Percentiles rank a stretch among this genome's conserved stretches.
Evolutionary conservation across 139 green algal species (phyloP).

Genomic region (Chlorella sp.): DNA sequence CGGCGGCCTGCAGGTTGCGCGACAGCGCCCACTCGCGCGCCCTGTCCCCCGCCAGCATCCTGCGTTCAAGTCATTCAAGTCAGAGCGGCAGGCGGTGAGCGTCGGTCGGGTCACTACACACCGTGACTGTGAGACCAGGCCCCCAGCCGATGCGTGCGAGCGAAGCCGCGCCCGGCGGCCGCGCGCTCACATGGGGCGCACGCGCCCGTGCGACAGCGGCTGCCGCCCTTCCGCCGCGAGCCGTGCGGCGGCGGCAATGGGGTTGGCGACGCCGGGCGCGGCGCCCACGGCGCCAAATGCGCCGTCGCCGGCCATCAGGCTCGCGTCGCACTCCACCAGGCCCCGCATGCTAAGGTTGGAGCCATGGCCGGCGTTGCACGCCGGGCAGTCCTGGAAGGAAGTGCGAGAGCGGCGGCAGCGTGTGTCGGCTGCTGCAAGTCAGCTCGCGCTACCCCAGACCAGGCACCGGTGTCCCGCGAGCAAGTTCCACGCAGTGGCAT

Average conservation of each 20-base stretch:
- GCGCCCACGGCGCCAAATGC: slow-evolving; percentile 74
- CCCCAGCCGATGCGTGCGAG: no score
- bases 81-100: no score
- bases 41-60: slow-evolving; percentile 71
- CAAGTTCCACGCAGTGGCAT: no score
- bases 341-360: slow-evolving; percentile 76
- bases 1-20: slow-evolving; percentile 41
- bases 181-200: slow-evolving; percentile 71
- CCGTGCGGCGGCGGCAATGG: slow-evolving; percentile 47
- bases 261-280: slow-evolving; percentile 64
- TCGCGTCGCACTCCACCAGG: slow-evolving; percentile 83
- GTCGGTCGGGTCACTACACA: no score
- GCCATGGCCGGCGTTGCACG: slow-evolving; percentile 76
- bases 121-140: no score
- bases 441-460: no score
- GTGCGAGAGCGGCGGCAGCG: no score
- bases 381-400: slow-evolving; percentile 55
- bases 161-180: no score
- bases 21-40: slow-evolving; percentile 59
- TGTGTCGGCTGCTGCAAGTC: no score
- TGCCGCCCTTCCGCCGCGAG: slow-evolving; percentile 52
- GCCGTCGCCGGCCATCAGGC: slow-evolving; percentile 67
- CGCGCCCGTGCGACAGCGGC: slow-evolving; percentile 68
- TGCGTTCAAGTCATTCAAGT: slow-evolving; percentile 27
- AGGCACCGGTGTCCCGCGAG: no score